Percentiles rank a stretch among this genome's conserved stretches.
phyloP scores from a whole-genome alignment of 345 rosid species.

The Microthlaspi erraticum region DNA sequence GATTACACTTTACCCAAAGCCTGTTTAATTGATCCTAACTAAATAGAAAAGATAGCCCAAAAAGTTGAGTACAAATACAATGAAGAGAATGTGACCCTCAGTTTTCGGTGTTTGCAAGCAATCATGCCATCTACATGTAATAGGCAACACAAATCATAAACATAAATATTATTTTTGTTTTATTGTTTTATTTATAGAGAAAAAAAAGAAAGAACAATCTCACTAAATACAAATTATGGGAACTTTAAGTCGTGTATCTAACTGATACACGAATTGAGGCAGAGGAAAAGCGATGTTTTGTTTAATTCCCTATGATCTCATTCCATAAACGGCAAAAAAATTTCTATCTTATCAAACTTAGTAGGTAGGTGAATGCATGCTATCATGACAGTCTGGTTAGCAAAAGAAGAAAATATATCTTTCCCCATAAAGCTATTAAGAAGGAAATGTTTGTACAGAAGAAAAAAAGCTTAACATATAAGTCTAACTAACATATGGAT shows the following conservation, averaged over 20 bases:
- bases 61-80: not conserved
- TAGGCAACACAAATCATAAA: not conserved
- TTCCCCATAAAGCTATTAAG: not conserved
- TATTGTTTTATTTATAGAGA: not conserved
- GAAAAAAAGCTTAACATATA: not conserved
- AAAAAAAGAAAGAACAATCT: not conserved
- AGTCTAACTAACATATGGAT: not conserved
- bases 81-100: conserved; percentile 34
- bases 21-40: conserved; percentile 10
- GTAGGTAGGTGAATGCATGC: not conserved
- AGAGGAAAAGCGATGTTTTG: not conserved
- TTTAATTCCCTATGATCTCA: conserved; percentile 5
- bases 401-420: conserved; percentile 15
- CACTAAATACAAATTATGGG: not conserved
- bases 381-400: conserved; percentile 2
- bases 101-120: conserved; percentile 27
- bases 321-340: conserved; percentile 15
- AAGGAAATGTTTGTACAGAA: conserved; percentile 14
- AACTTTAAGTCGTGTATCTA: not conserved
- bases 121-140: conserved; percentile 37
- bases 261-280: conserved; percentile 1
- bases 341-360: not conserved
- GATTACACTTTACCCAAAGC: conserved; percentile 14
- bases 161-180: not conserved
- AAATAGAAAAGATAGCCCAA: not conserved